Evolutionary conservation across 2,329 filamentous ascomycete species (phyloP), one percentile per base, ranked within the genome.

Genomic region (Pyrenophora teres): DNA sequence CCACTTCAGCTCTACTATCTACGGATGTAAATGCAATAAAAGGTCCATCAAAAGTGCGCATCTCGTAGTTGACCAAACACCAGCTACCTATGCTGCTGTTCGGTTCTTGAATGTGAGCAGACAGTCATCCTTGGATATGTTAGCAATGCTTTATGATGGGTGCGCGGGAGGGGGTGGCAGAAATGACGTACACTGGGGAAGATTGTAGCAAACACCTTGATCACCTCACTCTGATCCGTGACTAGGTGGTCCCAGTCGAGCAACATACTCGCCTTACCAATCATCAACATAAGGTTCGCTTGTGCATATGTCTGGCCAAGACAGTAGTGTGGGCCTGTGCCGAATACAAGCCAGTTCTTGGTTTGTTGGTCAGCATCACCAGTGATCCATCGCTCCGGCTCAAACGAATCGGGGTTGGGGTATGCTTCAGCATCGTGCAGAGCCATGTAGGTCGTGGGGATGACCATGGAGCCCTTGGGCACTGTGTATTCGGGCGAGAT

Each of bases 311-410:
- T 87, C 79, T 97, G 93, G 45, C 93, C 94, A 31, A 97, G 82
- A 75, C 94, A 99, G 80, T 97, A 96, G 78, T 97, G 94, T 65
- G 94, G 90, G 6, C 94, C 94, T 15, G 90, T 92, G 67, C 94
- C 94, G 66, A 99, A 97, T 15, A 97, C 92, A 44, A 99, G 83
- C 81, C 87, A 97, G 81, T 97, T 99, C 87, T 97, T 97, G 71
- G 87, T 88, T 63, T 93, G 88, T 74, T 88, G 85, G 75, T 96
- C 92, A 10, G 93, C 94, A 65, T 92, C 89, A 53, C 93, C 94
- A 2, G 83, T 84, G 74, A 93, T 93, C 81, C 81, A 84, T 40
- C 81, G 76, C 47, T 80, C 78, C 0, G 81, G 81, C 36, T 78
- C 75, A 65, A 81, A 83, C 15, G 70, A 73, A 68, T 97, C 93